These are phyloP conservation scores for Rhizopogon sp. DNA, from an alignment of 768 basidiomycete genomes.

Conservation along the genomic window DNA sequence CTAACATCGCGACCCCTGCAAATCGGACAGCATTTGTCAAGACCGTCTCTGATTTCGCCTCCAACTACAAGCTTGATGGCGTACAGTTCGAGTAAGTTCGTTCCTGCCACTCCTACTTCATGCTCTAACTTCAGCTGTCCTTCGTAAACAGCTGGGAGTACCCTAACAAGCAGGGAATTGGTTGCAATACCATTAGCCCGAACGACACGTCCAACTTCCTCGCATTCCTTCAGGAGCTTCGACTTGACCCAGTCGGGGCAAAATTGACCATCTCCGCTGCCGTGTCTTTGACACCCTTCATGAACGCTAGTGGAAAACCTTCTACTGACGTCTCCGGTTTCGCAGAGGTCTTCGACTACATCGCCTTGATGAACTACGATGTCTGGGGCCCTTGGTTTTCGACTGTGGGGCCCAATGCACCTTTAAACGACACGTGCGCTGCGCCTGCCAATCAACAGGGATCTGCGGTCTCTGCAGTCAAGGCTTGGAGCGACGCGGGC, in stretches of 20 bases:
- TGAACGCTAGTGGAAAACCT: slow-evolving; percentile 52
- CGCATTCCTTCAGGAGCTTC: slow-evolving; percentile 65
- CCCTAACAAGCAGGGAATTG: slow-evolving; percentile 60
- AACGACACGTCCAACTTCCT: slow-evolving; percentile 77
- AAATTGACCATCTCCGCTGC: slow-evolving; percentile 68
- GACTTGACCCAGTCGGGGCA: slow-evolving; percentile 42
- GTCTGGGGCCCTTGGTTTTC: slow-evolving; percentile 47
- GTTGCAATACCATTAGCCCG: slow-evolving; percentile 55
- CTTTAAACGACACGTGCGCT: slow-evolving; percentile 73
- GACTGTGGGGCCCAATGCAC: slow-evolving; percentile 74
- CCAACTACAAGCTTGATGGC: slow-evolving; percentile 51
- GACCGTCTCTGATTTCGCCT: slow-evolving; percentile 45
- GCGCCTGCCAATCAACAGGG: slow-evolving; percentile 53
- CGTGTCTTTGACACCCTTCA: slow-evolving; percentile 61
- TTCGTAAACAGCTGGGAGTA: slow-evolving; percentile 75
- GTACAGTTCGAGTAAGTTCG: slow-evolving; percentile 32
- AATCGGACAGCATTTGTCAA: slow-evolving; percentile 64
- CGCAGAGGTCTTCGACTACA: slow-evolving; percentile 61
- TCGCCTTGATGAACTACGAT: slow-evolving; percentile 66
- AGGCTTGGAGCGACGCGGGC: slow-evolving; percentile 70
- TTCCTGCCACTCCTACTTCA: background rate
- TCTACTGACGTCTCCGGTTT: slow-evolving; percentile 68
- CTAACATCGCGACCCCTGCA: slow-evolving; percentile 46
- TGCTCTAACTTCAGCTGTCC: background rate
- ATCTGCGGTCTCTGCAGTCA: slow-evolving; percentile 70